Conservation (phyloP, 2,329 filamentous ascomycete species). For the Aspergillus udagawae region DNA sequence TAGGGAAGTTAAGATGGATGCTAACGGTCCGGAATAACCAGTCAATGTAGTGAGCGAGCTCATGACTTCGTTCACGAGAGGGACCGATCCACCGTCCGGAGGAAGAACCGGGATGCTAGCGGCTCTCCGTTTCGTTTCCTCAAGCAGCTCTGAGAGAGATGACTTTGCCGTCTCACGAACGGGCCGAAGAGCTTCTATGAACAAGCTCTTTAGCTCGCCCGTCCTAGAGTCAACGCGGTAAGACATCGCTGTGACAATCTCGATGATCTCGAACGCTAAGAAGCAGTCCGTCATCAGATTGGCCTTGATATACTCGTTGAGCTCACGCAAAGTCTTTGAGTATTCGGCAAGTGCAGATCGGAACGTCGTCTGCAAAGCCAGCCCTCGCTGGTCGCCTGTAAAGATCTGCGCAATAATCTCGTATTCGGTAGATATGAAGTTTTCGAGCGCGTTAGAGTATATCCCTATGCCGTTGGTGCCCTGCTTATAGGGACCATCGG, state of each 20-base stretch:
- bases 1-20: slow-evolving; percentile 84
- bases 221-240: slow-evolving; percentile 76
- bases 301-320: slow-evolving; percentile 83
- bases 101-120: slow-evolving; percentile 65
- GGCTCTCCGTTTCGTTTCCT: slow-evolving; percentile 73
- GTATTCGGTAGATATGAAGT: slow-evolving; percentile 81
- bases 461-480: slow-evolving; percentile 89
- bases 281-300: slow-evolving; percentile 90
- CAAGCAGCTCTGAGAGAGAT: slow-evolving; percentile 76
- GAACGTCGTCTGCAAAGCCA: slow-evolving; percentile 74
- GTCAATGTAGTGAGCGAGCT: slow-evolving; percentile 81
- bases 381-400: slow-evolving; percentile 75
- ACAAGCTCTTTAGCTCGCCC: slow-evolving; percentile 75
- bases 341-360: slow-evolving; percentile 76
- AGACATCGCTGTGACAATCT: slow-evolving; percentile 77
- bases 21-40: slow-evolving; percentile 77
- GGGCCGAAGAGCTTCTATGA: slow-evolving; percentile 82
- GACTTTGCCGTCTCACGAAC: slow-evolving; percentile 87
- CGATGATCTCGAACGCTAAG: slow-evolving; percentile 90
- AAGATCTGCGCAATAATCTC: slow-evolving; percentile 89
- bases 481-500: slow-evolving; percentile 78
- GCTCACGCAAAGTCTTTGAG: slow-evolving; percentile 76
- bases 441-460: slow-evolving; percentile 83
- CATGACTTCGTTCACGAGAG: slow-evolving; percentile 80
- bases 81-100: slow-evolving; percentile 70